Base-by-base conservation (phyloP, 2,329 filamentous ascomycete species). In the Aspergillus arachidicola region DNA sequence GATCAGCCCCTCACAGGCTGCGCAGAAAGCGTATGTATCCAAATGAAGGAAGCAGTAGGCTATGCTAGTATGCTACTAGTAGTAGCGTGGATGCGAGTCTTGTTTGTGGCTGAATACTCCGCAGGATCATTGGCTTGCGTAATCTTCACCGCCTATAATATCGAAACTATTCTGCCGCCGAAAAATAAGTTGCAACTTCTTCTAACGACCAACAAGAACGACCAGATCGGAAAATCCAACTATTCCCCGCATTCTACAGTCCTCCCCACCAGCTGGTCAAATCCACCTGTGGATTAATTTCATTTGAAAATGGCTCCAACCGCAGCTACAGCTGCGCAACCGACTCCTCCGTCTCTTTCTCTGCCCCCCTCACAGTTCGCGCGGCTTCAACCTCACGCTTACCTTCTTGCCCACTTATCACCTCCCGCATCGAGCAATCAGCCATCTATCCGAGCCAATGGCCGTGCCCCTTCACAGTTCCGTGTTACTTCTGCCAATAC, bases 331-430 rank as follows among this genome's bases (percentile, higher is more conserved):
- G 60, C 69, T 57, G 61, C 68, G 50, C 72, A 71, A 62, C 65
- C 69, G 56, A 64, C 67, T 46, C 69, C 75, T 26, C 80, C 60
- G 72, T 87, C 74, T 73, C 84, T 68, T 79, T 89, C 76, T 78
- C 89, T 66, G 78, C 91, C 73, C 82, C 91, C 69, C 89, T 92
- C 71, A 9, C 78, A 80, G 68, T 97, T 97, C 79, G 92, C 93
- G 63, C 94, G 94, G 73, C 89, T 97, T 74, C 93, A 93, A 41
- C 94, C 95, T 6, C 90, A 93, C 69, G 91, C 93, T 10, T 97
- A 92, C 81, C 89, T 98, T 65, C 90, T 96, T 75, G 92, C 93
- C 58, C 95, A 96, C 78, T 91, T 98, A 71, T 86, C 90, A 66
- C 86, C 89, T 38, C 71, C 81, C 34, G 71, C 81, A 57, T 65